Conservation (phyloP, 1,284 basidiomycete species). For the Ganoderma resinaceum region DNA sequence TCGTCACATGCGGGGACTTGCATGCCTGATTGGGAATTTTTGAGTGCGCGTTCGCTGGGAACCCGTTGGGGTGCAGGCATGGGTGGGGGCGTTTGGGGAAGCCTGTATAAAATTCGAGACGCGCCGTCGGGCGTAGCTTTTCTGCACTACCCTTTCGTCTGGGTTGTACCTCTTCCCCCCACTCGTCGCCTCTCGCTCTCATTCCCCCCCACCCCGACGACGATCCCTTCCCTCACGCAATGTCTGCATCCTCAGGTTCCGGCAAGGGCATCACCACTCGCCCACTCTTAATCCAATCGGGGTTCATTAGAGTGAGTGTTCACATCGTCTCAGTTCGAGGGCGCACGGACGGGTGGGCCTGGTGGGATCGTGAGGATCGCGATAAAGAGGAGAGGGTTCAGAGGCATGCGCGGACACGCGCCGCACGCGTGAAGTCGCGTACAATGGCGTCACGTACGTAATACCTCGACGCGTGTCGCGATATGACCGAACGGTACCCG, state of each 20-base stretch:
- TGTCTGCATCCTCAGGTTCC: constrained; percentile 35
- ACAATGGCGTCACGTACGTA: constrained; percentile 4
- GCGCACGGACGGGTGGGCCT: neutral
- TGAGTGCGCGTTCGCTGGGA: constrained; percentile 24
- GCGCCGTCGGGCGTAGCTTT: constrained; percentile 12
- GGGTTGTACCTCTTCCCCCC: constrained; percentile 22
- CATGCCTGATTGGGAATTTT: constrained; percentile 28
- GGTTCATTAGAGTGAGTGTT: constrained; percentile 67
- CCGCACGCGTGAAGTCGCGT: constrained; percentile 10
- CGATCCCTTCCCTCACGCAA: constrained; percentile 22
- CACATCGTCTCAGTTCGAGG: neutral
- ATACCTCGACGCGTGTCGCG: constrained; percentile 7
- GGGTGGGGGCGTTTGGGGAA: constrained; percentile 30
- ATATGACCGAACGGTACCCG: neutral
- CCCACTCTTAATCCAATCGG: constrained; percentile 68
- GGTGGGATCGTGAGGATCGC: neutral
- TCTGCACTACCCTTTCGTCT: constrained; percentile 25
- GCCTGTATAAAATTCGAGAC: constrained; percentile 27
- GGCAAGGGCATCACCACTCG: constrained; percentile 56
- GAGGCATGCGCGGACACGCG: constrained; percentile 10
- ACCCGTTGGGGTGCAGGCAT: constrained; percentile 30
- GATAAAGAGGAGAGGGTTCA: neutral
- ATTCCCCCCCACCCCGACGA: constrained; percentile 30
- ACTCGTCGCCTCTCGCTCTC: constrained; percentile 29
- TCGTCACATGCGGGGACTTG: neutral